Percentiles rank a stretch among this genome's conserved stretches.
phyloP scores from a whole-genome alignment of 495 filamentous ascomycete genomes.

The Lophiotrema nucula region DNA sequence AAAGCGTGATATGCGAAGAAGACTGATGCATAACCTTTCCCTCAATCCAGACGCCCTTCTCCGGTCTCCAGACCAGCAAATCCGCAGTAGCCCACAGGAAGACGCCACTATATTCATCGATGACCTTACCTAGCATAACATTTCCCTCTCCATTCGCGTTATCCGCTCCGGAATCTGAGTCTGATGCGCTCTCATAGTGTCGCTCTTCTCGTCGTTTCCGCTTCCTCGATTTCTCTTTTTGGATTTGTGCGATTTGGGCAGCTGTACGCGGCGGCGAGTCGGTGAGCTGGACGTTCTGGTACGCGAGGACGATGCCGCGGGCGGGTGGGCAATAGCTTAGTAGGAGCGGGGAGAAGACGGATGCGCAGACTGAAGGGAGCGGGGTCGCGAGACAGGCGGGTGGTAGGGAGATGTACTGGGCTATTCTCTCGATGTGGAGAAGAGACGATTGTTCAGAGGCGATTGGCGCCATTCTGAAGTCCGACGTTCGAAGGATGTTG shows the following conservation, averaged over 20 bases:
- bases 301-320: conserved; percentile 68
- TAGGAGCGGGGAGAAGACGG: conserved; percentile 73
- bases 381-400: conserved; percentile 64
- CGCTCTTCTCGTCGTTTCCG: not conserved
- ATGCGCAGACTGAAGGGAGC: conserved; percentile 64
- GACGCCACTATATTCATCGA: conserved; percentile 66
- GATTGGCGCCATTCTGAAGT: conserved; percentile 22
- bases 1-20: conserved; percentile 67
- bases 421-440: conserved; percentile 60
- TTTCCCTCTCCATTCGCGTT: conserved; percentile 35
- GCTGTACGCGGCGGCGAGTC: conserved; percentile 32
- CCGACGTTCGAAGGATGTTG: not conserved
- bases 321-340: conserved; percentile 73
- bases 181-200: not conserved
- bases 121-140: conserved; percentile 52
- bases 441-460: conserved; percentile 44
- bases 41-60: conserved; percentile 52
- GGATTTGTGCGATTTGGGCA: too few relatives aligned
- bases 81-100: conserved; percentile 73
- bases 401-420: conserved; percentile 68
- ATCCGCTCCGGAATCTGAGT: conserved; percentile 2
- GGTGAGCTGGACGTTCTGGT: conserved; percentile 54
- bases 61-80: conserved; percentile 67
- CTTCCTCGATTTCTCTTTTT: not conserved
- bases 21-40: conserved; percentile 71